Base-by-base conservation (phyloP, 1,284 basidiomycete genomes). In the Heterobasidion occidentale region DNA sequence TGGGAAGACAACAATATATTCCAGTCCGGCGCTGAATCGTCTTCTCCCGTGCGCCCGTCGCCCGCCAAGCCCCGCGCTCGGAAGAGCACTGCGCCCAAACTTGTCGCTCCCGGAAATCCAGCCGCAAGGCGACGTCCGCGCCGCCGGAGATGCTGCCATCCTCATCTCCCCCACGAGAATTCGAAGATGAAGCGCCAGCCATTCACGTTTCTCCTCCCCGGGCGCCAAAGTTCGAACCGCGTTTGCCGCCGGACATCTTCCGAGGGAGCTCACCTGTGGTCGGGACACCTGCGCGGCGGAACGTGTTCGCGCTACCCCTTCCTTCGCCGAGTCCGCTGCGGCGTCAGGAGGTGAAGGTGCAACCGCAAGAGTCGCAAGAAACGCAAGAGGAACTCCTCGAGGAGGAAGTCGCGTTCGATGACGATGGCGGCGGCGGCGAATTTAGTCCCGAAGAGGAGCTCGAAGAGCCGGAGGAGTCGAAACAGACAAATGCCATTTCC, bases 1-100 rank as follows among this genome's bases (percentile, higher is more conserved):
- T 91, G 88, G 88, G 88, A 91, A 65, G 89, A 91, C 62, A 89
- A 89, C 63, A 91, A 91, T 60, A 81, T 90, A 45, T 91, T 91
- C 67, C 88, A 91, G 65, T 90, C 87, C 12, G 88, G 88, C 33
- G 84, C 84, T 4, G 88, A 90, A 64, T 87, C 84, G 12, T 88
- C 88, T 12, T 90, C 88, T 17, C 88, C 88, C 14, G 68, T 67
- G 8, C 81, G 84, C 20, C 81, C 84, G 36, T 79, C 84, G 7
- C 85, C 83, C 5, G 47, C 19, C 45, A 77, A 77, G 54, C 64
- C 74, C 3, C 82, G 78, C 54, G 61, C 68, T n/a, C 65, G 75
- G 46, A 78, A 83, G 48, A 77, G 55, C 44, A 44, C 55, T 20
- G 56, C 79, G 58, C 79, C 65, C 7, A 64, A 59, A 15, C 54